A percentile compares a stretch with the other conserved stretches of the same genome.
These are phyloP conservation scores for Barnettozyma hawaiiensis DNA, from an alignment of 1,139 yeast species.

Conservation along the genomic window DNA sequence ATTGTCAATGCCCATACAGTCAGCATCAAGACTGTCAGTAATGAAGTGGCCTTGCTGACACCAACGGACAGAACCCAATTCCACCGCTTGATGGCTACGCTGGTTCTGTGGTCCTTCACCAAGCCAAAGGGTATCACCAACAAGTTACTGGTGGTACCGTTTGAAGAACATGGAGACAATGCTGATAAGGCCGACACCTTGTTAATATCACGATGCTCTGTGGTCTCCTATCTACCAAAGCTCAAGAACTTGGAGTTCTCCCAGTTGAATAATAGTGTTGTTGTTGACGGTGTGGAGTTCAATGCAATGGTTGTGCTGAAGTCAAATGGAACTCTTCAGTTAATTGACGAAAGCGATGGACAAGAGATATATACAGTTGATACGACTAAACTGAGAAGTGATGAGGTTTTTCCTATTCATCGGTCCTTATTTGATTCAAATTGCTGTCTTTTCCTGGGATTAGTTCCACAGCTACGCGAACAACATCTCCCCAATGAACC, in stretches of 20 bases:
- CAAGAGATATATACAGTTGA: conserved; percentile 58
- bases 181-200: conserved; percentile 25
- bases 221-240: conserved; percentile 55
- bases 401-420: conserved; percentile 66
- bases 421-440: conserved; percentile 58
- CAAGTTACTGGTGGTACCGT: conserved; percentile 14
- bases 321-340: conserved; percentile 59
- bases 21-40: not conserved
- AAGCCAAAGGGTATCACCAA: conserved; percentile 53
- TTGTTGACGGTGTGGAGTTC: conserved; percentile 58
- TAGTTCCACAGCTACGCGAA: conserved; percentile 45
- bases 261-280: conserved; percentile 25
- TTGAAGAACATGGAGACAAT: conserved; percentile 22
- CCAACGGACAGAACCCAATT: conserved; percentile 41
- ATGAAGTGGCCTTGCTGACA: conserved; percentile 27
- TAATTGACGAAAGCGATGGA: conserved; percentile 64
- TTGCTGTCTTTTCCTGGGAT: conserved; percentile 55
- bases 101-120: conserved; percentile 61
- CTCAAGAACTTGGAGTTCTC: conserved; percentile 37
- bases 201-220: conserved; percentile 58
- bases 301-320: conserved; percentile 68
- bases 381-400: conserved; percentile 48
- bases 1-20: not conserved
- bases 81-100: conserved; percentile 42
- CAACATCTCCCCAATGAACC: conserved; percentile 10